Conservation (phyloP, 495 filamentous ascomycete species). For the Pseudomonodictys pantanalensis region DNA sequence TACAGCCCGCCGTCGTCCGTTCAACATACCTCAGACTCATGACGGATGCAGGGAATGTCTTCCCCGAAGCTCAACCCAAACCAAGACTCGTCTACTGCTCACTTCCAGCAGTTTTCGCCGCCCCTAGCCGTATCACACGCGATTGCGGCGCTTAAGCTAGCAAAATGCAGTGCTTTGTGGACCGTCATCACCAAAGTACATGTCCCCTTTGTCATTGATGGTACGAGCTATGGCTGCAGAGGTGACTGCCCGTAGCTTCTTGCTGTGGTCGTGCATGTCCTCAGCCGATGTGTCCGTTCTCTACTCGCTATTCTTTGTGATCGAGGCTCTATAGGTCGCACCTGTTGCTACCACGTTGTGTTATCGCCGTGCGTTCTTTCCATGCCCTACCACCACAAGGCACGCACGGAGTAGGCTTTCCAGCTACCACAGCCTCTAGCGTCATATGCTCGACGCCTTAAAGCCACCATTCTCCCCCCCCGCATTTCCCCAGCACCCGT, state of each 20-base stretch:
- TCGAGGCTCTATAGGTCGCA: too few species aligned
- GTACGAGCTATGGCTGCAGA: conserved; percentile 10
- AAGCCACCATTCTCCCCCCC: conserved; percentile 5
- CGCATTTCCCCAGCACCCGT: neutral
- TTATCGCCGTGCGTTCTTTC: too few species aligned
- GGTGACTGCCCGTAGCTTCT: too few species aligned
- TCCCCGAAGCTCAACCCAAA: conserved; percentile 22
- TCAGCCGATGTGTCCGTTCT: too few species aligned
- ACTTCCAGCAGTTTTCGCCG: neutral
- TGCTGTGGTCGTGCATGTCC: neutral
- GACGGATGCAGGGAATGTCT: conserved; percentile 28
- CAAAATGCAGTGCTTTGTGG: conserved; percentile 7
- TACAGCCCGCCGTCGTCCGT: neutral
- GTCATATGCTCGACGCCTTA: neutral
- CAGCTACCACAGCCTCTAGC: neutral
- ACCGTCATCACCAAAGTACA: conserved; percentile 11
- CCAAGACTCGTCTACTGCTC: conserved; percentile 17
- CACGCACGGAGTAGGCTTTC: neutral
- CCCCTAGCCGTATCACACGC: conserved; percentile 15
- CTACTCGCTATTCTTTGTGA: too few species aligned
- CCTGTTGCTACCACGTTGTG: neutral
- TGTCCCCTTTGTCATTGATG: neutral
- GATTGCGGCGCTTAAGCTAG: conserved; percentile 25
- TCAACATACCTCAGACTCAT: neutral
- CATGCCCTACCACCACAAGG: too few species aligned